Conservation (phyloP, 1,284 basidiomycete species). For the Rhodotorula sp. region DNA sequence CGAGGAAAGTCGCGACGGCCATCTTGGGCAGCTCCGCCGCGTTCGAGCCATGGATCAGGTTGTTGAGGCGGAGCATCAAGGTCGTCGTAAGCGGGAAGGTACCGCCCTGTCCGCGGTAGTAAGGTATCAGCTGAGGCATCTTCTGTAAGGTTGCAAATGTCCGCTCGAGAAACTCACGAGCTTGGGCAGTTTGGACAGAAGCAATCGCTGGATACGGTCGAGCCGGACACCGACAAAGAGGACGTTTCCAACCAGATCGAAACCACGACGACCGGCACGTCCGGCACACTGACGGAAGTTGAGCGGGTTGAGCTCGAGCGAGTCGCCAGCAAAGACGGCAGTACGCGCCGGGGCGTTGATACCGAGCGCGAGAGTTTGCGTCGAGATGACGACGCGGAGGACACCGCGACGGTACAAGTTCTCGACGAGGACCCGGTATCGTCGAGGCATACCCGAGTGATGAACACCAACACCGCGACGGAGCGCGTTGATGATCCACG, state of each 20-base stretch:
- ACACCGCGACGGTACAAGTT: constrained; percentile 61
- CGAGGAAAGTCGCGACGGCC: constrained; percentile 58
- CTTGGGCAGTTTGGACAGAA: constrained; percentile 63
- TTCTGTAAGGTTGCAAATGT: background rate
- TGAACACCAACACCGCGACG: constrained; percentile 65
- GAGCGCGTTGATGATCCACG: constrained; percentile 55
- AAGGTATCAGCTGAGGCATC: background rate
- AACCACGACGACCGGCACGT: constrained; percentile 66
- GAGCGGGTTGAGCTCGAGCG: constrained; percentile 62
- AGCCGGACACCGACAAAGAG: constrained; percentile 66
- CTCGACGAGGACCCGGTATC: constrained; percentile 61
- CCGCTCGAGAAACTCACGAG: constrained; percentile 45
- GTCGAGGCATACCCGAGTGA: constrained; percentile 66
- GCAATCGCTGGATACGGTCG: constrained; percentile 62
- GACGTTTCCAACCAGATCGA: constrained; percentile 65
- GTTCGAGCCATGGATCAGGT: constrained; percentile 62
- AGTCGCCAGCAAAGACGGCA: constrained; percentile 66
- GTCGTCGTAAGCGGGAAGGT: constrained; percentile 67
- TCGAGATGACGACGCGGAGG: constrained; percentile 64
- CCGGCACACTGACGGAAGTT: constrained; percentile 70
- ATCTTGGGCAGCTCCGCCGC: constrained; percentile 56
- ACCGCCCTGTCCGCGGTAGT: constrained; percentile 50
- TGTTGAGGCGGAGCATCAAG: constrained; percentile 62
- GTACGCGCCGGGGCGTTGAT: constrained; percentile 70
- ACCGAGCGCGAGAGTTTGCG: constrained; percentile 66